Conservation (phyloP, 768 basidiomycete genomes). For the Boletus insuetus region DNA sequence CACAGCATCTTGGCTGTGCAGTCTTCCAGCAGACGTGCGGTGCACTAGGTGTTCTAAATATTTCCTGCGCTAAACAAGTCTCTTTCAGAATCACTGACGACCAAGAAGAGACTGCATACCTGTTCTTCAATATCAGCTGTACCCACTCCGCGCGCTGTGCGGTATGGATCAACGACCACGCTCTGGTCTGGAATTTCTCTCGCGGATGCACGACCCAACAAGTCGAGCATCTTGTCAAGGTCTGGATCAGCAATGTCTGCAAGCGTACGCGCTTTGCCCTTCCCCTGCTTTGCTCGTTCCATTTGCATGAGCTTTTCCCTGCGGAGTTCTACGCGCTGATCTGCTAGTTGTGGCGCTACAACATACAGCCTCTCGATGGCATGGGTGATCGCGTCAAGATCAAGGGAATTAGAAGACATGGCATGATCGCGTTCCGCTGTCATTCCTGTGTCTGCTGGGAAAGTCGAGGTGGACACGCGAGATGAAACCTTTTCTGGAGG, state of each 20-base stretch:
- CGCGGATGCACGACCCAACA: slow-evolving; percentile 68
- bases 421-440: neutral
- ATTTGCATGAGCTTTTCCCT: slow-evolving; percentile 66
- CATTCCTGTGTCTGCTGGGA: neutral
- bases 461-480: neutral
- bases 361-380: slow-evolving; percentile 89
- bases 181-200: slow-evolving; percentile 69
- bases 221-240: slow-evolving; percentile 66
- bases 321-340: slow-evolving; percentile 91
- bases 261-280: slow-evolving; percentile 45
- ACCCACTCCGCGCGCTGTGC: slow-evolving; percentile 53
- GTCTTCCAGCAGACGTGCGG: slow-evolving; percentile 70
- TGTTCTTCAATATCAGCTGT: slow-evolving; percentile 58
- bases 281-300: slow-evolving; percentile 62
- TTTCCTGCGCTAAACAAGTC: slow-evolving; percentile 51
- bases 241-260: slow-evolving; percentile 40
- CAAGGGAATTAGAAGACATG: slow-evolving; percentile 48
- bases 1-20: slow-evolving; percentile 78
- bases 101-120: slow-evolving; percentile 38
- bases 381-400: slow-evolving; percentile 79
- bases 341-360: slow-evolving; percentile 83
- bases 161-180: slow-evolving; percentile 60
- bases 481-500: slow-evolving; percentile 21
- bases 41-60: slow-evolving; percentile 74
- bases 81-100: slow-evolving; percentile 7